Percentiles rank a stretch among this genome's conserved stretches.
These are phyloP conservation scores for Pistacia integerrima DNA, from an alignment of 345 rosid genomes.

Conservation along the genomic window DNA sequence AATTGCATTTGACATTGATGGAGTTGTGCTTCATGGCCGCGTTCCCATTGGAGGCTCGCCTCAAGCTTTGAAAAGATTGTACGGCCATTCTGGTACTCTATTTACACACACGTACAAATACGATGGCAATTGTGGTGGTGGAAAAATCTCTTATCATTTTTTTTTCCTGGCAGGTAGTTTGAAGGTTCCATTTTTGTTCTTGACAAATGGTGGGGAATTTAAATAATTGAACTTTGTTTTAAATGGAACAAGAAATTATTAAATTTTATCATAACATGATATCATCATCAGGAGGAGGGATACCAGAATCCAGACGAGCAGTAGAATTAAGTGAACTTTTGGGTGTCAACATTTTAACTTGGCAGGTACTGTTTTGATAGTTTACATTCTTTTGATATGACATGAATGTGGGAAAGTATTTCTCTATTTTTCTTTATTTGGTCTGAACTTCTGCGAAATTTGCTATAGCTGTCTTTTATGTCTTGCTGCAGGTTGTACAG, in stretches of 20 bases:
- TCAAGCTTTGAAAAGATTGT: constrained; percentile 42
- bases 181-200: constrained; percentile 48
- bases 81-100: constrained; percentile 30
- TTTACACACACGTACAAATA: not conserved
- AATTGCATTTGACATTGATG: constrained; percentile 53
- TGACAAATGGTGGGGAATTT: constrained; percentile 48
- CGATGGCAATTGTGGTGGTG: not conserved
- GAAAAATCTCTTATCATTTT: not conserved
- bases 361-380: constrained; percentile 30
- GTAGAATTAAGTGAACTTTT: constrained; percentile 42
- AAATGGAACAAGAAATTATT: not conserved
- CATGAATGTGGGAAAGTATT: not conserved
- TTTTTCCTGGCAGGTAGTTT: constrained; percentile 34
- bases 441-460: constrained; percentile 27
- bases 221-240: not conserved
- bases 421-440: not conserved
- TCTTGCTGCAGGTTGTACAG: constrained; percentile 42
- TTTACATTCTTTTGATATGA: not conserved
- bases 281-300: constrained; percentile 43
- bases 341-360: constrained; percentile 42
- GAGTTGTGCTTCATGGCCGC: constrained; percentile 49
- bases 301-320: constrained; percentile 47
- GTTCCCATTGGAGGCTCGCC: constrained; percentile 50
- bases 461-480: constrained; percentile 25
- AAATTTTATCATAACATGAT: too few relatives aligned